A percentile compares a stretch with the other conserved stretches of the same genome.
Conservation (phyloP, 768 basidiomycete genomes). For the Solioccasus polychromus region DNA sequence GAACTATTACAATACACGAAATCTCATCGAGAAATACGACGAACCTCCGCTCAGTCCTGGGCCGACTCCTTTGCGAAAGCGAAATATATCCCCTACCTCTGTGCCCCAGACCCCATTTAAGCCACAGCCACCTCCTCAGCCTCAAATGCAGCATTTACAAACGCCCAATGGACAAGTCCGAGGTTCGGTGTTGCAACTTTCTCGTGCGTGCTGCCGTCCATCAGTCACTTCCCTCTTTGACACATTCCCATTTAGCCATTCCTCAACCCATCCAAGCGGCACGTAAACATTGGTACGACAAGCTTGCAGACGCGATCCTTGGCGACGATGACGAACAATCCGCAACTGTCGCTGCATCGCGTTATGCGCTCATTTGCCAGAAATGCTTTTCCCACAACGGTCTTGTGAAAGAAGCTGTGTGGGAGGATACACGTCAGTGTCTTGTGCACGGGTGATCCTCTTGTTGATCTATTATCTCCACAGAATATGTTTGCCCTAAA, state of each 20-base stretch:
- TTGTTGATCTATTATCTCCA: constrained; percentile 3
- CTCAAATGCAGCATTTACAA: constrained; percentile 15
- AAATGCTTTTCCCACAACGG: constrained; percentile 89
- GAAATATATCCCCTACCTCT: constrained; percentile 31
- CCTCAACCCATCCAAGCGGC: constrained; percentile 46
- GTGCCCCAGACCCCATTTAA: constrained; percentile 31
- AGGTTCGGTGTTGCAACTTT: constrained; percentile 35
- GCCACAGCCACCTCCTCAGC: constrained; percentile 25
- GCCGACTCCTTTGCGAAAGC: constrained; percentile 42
- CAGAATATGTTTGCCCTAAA: constrained; percentile 85
- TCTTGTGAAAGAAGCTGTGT: constrained; percentile 76
- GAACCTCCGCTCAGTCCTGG: constrained; percentile 40
- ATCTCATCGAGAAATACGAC: constrained; percentile 88
- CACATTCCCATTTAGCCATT: constrained; percentile 25
- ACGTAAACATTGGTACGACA: constrained; percentile 83
- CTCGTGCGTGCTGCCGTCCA: constrained; percentile 32
- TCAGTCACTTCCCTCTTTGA: constrained; percentile 9
- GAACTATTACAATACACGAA: constrained; percentile 90
- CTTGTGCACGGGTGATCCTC: not conserved
- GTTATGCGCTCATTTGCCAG: constrained; percentile 86
- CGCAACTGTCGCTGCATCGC: constrained; percentile 36
- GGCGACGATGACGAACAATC: constrained; percentile 67
- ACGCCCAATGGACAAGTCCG: constrained; percentile 23
- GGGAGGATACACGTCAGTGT: constrained; percentile 77
- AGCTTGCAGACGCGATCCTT: constrained; percentile 80